Percentiles rank a stretch among this genome's conserved stretches.
phyloP scores from a whole-genome alignment of 805 yeast genomes.

The Lipomyces sp. region DNA sequence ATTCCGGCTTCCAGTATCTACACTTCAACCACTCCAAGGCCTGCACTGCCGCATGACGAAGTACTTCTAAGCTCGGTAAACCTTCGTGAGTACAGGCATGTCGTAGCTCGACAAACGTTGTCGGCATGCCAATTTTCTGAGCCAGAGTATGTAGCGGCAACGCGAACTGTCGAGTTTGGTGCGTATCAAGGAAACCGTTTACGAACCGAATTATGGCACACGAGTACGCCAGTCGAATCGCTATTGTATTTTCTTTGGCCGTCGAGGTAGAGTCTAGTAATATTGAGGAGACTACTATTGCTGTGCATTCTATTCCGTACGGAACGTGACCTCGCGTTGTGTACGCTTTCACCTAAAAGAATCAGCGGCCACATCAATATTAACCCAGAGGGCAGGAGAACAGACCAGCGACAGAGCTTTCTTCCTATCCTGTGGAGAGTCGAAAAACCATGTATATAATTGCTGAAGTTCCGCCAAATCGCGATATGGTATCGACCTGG shows the following conservation, averaged over 20 bases:
- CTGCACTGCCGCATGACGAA: slow-evolving; percentile 61
- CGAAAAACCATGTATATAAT: slow-evolving; percentile 25
- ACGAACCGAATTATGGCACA: slow-evolving; percentile 56
- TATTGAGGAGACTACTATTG: slow-evolving; percentile 58
- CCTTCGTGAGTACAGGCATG: slow-evolving; percentile 91
- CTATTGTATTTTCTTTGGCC: slow-evolving; percentile 43
- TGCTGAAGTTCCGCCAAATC: slow-evolving; percentile 21
- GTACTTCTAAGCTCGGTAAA: slow-evolving; percentile 70
- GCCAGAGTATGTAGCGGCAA: slow-evolving; percentile 81
- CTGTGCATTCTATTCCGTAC: slow-evolving; percentile 72
- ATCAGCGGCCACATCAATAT: not conserved
- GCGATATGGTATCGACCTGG: slow-evolving; percentile 29
- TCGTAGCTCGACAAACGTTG: slow-evolving; percentile 83
- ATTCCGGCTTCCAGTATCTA: slow-evolving; percentile 65
- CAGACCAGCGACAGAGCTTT: slow-evolving; percentile 27
- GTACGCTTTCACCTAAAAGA: slow-evolving; percentile 49
- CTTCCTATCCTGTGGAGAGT: not conserved
- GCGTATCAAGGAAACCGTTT: slow-evolving; percentile 86
- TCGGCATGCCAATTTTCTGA: slow-evolving; percentile 66
- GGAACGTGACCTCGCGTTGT: slow-evolving; percentile 68
- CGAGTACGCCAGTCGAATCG: slow-evolving; percentile 57
- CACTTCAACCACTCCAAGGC: slow-evolving; percentile 78
- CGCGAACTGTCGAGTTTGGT: slow-evolving; percentile 78
- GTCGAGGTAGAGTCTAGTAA: slow-evolving; percentile 49
- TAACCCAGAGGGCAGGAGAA: not conserved